Conservation (phyloP, 768 basidiomycete species). For the Termitomyces sp. region DNA sequence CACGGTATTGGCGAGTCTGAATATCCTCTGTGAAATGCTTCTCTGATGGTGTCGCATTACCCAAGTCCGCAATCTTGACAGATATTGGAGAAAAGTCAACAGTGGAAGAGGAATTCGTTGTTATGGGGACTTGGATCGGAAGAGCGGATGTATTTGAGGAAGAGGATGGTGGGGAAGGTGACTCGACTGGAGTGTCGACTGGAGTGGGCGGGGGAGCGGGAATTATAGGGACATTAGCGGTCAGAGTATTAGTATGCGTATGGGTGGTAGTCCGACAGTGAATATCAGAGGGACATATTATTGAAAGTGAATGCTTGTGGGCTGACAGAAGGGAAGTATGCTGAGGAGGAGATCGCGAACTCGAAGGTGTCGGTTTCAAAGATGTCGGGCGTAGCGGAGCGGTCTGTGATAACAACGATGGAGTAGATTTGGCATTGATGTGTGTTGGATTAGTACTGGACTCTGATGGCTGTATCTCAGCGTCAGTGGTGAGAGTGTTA, state of each 20-base stretch:
- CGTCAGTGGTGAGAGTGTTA: constrained; percentile 16
- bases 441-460: constrained; percentile 2
- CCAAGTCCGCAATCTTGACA: constrained; percentile 91
- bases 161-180: constrained; percentile 15
- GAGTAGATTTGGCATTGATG: constrained; percentile 23
- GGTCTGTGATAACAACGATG: constrained; percentile 61
- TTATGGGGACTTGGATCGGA: constrained; percentile 18
- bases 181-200: constrained; percentile 27
- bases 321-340: constrained; percentile 36
- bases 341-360: constrained; percentile 30
- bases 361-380: constrained; percentile 19
- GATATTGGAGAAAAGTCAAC: constrained; percentile 45
- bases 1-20: constrained; percentile 93
- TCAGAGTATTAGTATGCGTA: constrained; percentile 13
- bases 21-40: constrained; percentile 93
- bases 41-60: constrained; percentile 88
- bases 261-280: constrained; percentile 3
- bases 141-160: constrained; percentile 5
- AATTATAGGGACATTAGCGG: constrained; percentile 8
- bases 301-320: constrained; percentile 29
- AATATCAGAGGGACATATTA: constrained; percentile 20
- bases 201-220: constrained; percentile 29
- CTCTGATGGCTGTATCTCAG: constrained; percentile 11
- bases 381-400: constrained; percentile 37
- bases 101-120: constrained; percentile 12